Conservation (phyloP, 2,329 filamentous ascomycete genomes). For the Penicillium sp. region DNA sequence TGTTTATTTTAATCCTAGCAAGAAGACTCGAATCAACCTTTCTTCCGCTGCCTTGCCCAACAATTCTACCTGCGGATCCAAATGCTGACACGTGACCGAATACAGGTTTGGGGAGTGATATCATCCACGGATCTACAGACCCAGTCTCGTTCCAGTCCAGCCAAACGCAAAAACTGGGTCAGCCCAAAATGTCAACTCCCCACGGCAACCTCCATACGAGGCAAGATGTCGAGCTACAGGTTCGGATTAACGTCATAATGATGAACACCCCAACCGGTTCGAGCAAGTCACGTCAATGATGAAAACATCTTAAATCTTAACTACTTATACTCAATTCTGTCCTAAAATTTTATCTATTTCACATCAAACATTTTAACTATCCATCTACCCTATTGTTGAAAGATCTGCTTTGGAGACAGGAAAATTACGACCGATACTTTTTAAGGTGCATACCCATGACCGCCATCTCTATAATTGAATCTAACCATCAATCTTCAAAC, state of each 20-base stretch:
- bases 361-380: too few relatives aligned
- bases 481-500: too few relatives aligned
- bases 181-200: background rate
- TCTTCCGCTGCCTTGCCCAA: too few relatives aligned
- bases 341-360: background rate
- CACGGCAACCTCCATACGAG: background rate
- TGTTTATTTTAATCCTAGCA: too few relatives aligned
- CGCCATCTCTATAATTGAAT: too few relatives aligned
- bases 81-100: background rate
- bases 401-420: too few relatives aligned
- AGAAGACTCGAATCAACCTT: too few relatives aligned
- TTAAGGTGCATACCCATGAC: too few relatives aligned
- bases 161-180: background rate
- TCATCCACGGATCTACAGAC: background rate
- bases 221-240: background rate
- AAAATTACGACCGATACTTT: too few relatives aligned
- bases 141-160: background rate
- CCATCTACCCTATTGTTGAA: too few relatives aligned
- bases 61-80: background rate
- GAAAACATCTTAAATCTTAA: background rate
- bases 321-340: background rate
- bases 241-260: constrained; percentile 30
- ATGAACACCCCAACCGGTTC: constrained; percentile 25
- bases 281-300: constrained; percentile 16
- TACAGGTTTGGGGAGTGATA: background rate